Evolutionary conservation across 768 basidiomycete species (phyloP).

Genomic region (Suillus occidentalis): DNA sequence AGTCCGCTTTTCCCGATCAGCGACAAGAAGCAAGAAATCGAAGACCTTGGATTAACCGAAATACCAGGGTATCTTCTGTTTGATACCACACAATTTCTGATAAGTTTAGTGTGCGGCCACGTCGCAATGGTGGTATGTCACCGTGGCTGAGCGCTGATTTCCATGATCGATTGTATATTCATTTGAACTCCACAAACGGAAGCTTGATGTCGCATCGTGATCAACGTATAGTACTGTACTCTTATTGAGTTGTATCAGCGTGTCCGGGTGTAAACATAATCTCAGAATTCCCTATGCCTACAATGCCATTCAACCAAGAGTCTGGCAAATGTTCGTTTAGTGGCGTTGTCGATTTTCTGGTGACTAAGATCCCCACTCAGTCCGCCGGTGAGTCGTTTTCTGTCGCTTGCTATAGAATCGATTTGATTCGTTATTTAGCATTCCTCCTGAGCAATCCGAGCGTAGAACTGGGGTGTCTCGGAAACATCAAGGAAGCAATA

Average conservation of each 20-base stretch:
- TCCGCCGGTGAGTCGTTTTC: slow-evolving; percentile 9
- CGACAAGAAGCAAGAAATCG: slow-evolving; percentile 6
- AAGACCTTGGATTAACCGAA: neutral
- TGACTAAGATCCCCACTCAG: slow-evolving; percentile 8
- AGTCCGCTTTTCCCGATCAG: slow-evolving; percentile 16
- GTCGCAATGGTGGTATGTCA: neutral
- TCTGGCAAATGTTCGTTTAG: slow-evolving; percentile 19
- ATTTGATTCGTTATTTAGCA: too few species aligned
- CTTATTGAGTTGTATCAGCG: slow-evolving; percentile 11
- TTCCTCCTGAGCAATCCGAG: too few species aligned
- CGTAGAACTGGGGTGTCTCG: too few species aligned
- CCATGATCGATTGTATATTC: neutral
- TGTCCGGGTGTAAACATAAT: slow-evolving; percentile 20
- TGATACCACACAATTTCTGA: neutral
- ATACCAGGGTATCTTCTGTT: slow-evolving; percentile 2
- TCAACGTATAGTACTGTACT: too few species aligned
- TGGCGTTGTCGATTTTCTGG: slow-evolving; percentile 5
- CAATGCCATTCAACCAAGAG: slow-evolving; percentile 11
- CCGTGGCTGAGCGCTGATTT: neutral
- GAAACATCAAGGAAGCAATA: too few species aligned
- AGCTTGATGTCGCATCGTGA: neutral
- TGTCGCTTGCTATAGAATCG: too few species aligned
- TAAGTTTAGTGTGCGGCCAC: neutral
- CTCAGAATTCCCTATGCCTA: slow-evolving; percentile 22
- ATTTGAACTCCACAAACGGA: neutral